These are phyloP conservation scores for Corniculantispora saksenae DNA, from an alignment of 2,329 filamentous ascomycete genomes.

Conservation along the genomic window DNA sequence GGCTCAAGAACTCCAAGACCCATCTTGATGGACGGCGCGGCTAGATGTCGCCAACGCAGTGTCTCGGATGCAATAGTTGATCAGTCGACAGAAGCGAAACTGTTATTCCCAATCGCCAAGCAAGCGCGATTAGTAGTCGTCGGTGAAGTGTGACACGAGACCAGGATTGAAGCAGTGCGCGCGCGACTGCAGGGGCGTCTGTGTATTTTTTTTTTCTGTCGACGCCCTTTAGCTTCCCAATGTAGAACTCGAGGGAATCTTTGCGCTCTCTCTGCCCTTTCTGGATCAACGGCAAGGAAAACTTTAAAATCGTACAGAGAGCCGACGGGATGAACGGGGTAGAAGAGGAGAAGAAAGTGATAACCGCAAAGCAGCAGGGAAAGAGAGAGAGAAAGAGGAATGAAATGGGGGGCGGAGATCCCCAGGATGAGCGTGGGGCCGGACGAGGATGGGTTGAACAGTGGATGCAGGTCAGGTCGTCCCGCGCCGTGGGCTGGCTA, in stretches of 20 bases:
- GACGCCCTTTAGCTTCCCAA: neutral
- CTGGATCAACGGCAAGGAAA: neutral
- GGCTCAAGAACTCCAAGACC: constrained; percentile 72
- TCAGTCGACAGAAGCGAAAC: neutral
- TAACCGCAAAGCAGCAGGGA: neutral
- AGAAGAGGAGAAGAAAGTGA: neutral
- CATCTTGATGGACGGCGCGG: constrained; percentile 31
- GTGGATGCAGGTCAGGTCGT: constrained; percentile 5
- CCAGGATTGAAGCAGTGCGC: neutral
- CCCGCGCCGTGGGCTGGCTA: neutral
- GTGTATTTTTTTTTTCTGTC: neutral
- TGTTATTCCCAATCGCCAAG: neutral
- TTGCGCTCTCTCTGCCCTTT: neutral
- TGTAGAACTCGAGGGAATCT: neutral
- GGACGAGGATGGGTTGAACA: constrained; percentile 7
- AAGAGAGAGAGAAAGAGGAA: neutral
- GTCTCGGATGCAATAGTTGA: neutral
- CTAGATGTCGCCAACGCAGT: neutral
- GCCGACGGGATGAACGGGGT: neutral
- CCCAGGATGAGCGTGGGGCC: constrained; percentile 14
- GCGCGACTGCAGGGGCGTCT: neutral
- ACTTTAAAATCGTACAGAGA: neutral
- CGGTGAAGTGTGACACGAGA: neutral
- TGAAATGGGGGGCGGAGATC: constrained; percentile 9
- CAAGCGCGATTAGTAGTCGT: neutral